Percentiles rank a stretch among this genome's conserved stretches.
Evolutionary conservation across 1,284 basidiomycete species (phyloP).

Genomic region (Moesziomyces parantarcticus): DNA sequence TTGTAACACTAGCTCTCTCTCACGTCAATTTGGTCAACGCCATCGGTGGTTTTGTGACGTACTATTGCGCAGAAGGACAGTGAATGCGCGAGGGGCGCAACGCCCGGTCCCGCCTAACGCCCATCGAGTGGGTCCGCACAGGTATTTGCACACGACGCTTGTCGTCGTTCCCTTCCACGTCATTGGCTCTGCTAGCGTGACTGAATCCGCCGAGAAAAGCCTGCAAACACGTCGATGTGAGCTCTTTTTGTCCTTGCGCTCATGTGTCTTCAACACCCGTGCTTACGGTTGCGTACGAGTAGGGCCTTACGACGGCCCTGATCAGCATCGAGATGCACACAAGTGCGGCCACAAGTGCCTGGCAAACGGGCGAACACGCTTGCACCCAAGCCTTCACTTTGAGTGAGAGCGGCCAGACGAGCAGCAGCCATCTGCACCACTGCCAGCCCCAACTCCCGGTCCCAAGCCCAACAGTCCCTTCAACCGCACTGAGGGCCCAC

Average conservation of each 20-base stretch:
- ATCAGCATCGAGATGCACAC: constrained; percentile 8
- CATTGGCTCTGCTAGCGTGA: too few species aligned
- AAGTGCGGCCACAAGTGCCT: constrained; percentile 1
- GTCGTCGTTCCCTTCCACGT: too few species aligned
- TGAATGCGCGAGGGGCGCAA: constrained; percentile 16
- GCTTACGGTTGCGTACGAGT: too few species aligned
- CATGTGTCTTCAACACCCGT: neutral
- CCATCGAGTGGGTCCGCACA: too few species aligned
- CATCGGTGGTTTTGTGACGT: neutral
- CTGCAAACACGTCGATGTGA: too few species aligned
- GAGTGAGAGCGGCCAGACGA: constrained; percentile 9
- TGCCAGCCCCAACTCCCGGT: constrained; percentile 1
- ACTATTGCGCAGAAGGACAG: constrained; percentile 8
- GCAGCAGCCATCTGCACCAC: constrained; percentile 14
- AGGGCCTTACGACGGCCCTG: constrained; percentile 2
- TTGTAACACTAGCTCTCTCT: constrained; percentile 29
- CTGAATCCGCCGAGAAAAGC: too few species aligned
- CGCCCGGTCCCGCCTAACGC: too few species aligned
- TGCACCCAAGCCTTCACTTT: constrained; percentile 2
- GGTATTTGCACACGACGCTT: too few species aligned
- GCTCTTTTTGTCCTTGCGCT: too few species aligned
- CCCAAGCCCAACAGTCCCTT: too few species aligned
- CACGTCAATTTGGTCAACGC: too few species aligned
- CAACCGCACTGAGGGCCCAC: too few species aligned
- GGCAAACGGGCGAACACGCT: constrained; percentile 2